Base-by-base conservation (phyloP, 2,329 filamentous ascomycete species). In the Curvularia hawaiiensis region DNA sequence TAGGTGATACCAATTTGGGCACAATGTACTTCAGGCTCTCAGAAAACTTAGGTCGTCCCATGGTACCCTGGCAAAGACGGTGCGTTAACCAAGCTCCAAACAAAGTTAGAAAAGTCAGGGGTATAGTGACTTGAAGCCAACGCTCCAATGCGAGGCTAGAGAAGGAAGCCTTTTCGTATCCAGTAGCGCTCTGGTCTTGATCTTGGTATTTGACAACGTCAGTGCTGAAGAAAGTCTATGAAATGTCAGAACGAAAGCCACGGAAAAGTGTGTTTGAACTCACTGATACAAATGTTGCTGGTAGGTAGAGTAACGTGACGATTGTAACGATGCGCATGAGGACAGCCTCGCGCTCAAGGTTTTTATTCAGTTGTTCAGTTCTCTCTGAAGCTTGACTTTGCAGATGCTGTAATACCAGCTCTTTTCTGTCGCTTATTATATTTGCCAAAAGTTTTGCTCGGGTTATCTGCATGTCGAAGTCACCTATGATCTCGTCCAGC, bases 151-250 rank as follows among this genome's bases (percentile, higher is more conserved):
- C 77, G 6, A 66, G 35, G 5, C 30, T 26, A 0, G 75, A 77
- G 44, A 72, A 78, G 2, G 64, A 60, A 2, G 65, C 68, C 2
- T 24, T 62, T 26, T 22, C 54, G 39, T 22, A 54, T n/a, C 24
- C 11, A 4, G 14, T 30, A 24, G 28, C n/a, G 2, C 3, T 35
- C 10, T 28, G 53, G 46, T 54, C 53, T 48, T 63, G 64, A 38
- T 69, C 61, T 53, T 77, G 75, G 50, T 71, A 79, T 54, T 75
- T 76, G 14, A 79, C 54, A 10, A 79, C 65, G 45, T 78, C 76
- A 0, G 77, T 79, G 44, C 75, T 74, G 57, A 79, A 79, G 50
- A 79, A 77, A 2, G 77, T 78, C 70, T 77, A 7, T 0, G 1
- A 3, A 35, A 2, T 0, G 33, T 59, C 24, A 57, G 55, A 22